Base-by-base conservation (phyloP, 352 stramenopile genomes). In the Peronospora farinosa region DNA sequence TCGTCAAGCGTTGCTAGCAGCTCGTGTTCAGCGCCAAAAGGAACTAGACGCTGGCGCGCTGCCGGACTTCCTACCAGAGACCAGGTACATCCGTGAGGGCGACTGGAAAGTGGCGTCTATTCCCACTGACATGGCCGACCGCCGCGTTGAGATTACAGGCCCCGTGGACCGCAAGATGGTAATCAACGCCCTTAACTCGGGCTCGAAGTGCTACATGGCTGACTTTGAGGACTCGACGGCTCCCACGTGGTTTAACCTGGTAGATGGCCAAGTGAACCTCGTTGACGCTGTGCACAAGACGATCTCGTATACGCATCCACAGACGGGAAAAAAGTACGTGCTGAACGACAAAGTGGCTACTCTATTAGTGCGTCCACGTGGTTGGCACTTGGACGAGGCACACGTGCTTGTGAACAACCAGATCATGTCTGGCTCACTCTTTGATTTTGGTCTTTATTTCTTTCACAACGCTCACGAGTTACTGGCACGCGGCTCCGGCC, bases 401-500 rank as follows among this genome's bases (percentile, higher is more conserved):
- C 91, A 98, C 56, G 74, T 98, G 50, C 88, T 91, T 4, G 83
- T 98, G 13, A 96, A 98, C 69, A 91, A 93, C 45, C 69, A 91
- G 49, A 75, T 96, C 42, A 78, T 96, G 41, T 97, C 86, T 41
- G 92, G 88, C 47, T 89, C 86, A 54, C 74, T 98, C 32, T 96
- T 98, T 63, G 92, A 98, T 72, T 98, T 98, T 69, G 90, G 79
- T 33, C 67, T 98, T 28, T 98, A 96, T 75, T 97, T 97, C 61
- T 98, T 96, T 67, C 92, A 98, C 75, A 98, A 98, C 63, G 86
- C 86, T 8, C 84, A 96, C 64, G 77, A 82, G 42, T 72, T 98
- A 38, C 49, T 90, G 10, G 70, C 74, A 28, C 80, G 70, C 25
- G 88, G 86, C 21, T 95, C 82, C 12, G 86, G 87, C 6, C 82